Evolutionary conservation across 2,329 filamentous ascomycete genomes (phyloP), one percentile per base, ranked within the genome.

Genomic region (Pseudogymnoascus sp.): DNA sequence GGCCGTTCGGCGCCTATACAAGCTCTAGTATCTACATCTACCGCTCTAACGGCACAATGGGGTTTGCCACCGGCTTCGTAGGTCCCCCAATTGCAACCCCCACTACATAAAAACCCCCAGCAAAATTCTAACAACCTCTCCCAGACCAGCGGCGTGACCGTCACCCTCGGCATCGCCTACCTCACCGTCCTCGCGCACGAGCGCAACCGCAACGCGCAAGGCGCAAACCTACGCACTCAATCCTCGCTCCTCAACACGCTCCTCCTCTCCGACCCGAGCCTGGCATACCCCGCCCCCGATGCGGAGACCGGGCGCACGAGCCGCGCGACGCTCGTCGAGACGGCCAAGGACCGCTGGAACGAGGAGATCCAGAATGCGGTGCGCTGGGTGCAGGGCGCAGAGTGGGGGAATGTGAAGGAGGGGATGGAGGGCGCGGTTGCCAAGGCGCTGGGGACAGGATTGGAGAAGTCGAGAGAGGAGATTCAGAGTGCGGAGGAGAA

Each of bases 311-410:
- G 80, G 55, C 77, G 78, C 38, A 75, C 81, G 60, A 78, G 83
- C 67, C 78, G 82, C 65, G 79, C 81, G 28, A 79, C 80, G 58
- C 76, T 89, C 59, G 72, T 85, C 61, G 88, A 92, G 71, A 78
- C 84, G 36, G 80, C 87, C 69, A 93, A 93, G 78, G 87, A 90
- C 70, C 79, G 84, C 64, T 93, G 90, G 90, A 93, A 94, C 73
- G 75, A 81, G 60, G 89, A 93, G 74, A 75, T 93, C 36, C 82
- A 88, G 72, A 79, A 80, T 64, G 80, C 87, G 60, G 87, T 89
- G 62, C 80, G 79, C 63, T 87, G 84, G 80, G 82, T 84, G 62
- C 84, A 91, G 75, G 80, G 76, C 35, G 85, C 82, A 64, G 83
- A 89, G 72, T 91, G 87, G 87, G 75, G 78, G 58, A 80, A 80